A percentile compares a stretch with the other conserved stretches of the same genome.
These are phyloP conservation scores for Ustilago sp. DNA, from an alignment of 1,284 basidiomycete genomes.

Conservation along the genomic window DNA sequence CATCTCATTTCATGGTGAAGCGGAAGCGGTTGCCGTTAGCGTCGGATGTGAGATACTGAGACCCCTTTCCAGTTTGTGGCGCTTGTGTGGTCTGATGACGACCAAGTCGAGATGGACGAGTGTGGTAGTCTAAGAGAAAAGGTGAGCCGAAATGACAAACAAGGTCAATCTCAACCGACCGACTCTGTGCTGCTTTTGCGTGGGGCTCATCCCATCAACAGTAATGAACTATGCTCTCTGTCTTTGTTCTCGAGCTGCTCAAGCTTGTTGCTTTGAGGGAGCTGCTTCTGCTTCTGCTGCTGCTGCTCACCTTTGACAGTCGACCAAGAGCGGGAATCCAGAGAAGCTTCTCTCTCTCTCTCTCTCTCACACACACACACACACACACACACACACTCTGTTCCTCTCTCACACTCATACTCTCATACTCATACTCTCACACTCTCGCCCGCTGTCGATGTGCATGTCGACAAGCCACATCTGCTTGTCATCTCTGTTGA, in stretches of 20 bases:
- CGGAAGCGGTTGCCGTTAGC: too few species aligned
- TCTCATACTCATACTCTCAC: background rate
- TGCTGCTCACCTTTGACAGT: background rate
- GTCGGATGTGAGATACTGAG: too few species aligned
- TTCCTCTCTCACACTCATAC: too few species aligned
- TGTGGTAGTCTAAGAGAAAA: background rate
- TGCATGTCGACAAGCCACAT: constrained; percentile 13
- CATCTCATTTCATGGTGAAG: background rate
- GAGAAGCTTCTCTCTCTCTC: background rate
- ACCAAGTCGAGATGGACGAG: background rate
- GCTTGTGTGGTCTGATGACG: background rate
- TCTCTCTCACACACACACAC: background rate
- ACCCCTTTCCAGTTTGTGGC: background rate
- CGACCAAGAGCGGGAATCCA: background rate
- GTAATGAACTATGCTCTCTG: background rate
- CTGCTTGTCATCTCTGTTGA: constrained; percentile 10
- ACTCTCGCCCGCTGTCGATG: background rate
- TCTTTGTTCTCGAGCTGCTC: background rate
- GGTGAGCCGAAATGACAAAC: constrained; percentile 3
- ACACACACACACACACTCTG: background rate
- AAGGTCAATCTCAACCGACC: background rate
- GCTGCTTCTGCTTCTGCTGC: background rate
- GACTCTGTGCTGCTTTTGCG: background rate
- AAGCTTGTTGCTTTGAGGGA: background rate
- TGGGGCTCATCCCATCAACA: background rate